Evolutionary conservation across 2,329 filamentous ascomycete species (phyloP).

Genomic region (Dactylonectria estremocensis): DNA sequence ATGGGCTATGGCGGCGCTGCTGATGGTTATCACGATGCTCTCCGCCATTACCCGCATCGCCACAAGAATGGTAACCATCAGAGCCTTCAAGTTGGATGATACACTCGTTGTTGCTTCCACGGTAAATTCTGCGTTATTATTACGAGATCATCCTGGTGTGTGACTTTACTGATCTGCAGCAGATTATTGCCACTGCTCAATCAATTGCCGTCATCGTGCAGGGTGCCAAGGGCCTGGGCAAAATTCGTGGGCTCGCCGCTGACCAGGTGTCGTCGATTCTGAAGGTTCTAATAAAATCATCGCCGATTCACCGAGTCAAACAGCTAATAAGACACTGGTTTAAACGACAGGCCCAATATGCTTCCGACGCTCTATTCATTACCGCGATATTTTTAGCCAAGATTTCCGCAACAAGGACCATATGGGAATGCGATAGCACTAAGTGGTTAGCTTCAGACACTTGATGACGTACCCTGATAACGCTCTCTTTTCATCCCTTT

Average conservation of each 20-base stretch:
- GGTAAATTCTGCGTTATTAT: too few relatives aligned
- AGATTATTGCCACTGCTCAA: constrained; percentile 38
- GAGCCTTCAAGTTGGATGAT: constrained; percentile 38
- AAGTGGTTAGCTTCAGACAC: too few relatives aligned
- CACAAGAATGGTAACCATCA: constrained; percentile 30
- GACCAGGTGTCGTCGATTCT: constrained; percentile 32
- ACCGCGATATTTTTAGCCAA: constrained; percentile 32
- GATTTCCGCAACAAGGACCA: constrained; percentile 39
- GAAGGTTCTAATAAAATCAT: constrained; percentile 17
- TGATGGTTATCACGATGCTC: constrained; percentile 43
- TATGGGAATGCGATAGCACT: too few relatives aligned
- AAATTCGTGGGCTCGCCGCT: constrained; percentile 15
- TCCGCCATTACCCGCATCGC: constrained; percentile 36
- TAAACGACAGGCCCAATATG: constrained; percentile 29
- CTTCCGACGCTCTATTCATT: constrained; percentile 35
- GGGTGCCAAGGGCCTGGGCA: constrained; percentile 39
- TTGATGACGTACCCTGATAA: too few relatives aligned
- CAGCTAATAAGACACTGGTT: not conserved
- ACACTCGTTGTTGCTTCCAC: constrained; percentile 34
- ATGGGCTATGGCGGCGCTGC: constrained; percentile 39
- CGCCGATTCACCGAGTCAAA: not conserved
- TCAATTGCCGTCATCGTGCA: constrained; percentile 36
- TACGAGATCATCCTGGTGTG: too few relatives aligned
- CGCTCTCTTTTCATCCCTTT: too few relatives aligned
- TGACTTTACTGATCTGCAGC: constrained; percentile 12